Base-by-base conservation (phyloP, 768 basidiomycete species). In the Amanita brunnescens region DNA sequence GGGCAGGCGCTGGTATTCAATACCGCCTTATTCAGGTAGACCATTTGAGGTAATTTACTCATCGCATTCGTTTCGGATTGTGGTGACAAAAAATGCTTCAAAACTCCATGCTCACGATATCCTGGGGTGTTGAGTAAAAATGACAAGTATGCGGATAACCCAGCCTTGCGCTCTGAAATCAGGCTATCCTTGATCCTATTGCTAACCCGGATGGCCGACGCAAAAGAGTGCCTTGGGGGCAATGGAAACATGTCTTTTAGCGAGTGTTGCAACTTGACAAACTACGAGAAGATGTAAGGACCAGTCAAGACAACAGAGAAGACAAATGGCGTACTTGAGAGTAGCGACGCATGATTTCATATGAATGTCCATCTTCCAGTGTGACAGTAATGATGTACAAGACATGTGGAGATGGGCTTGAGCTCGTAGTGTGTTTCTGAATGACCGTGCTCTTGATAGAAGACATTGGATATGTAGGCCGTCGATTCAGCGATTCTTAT, bases 121-220 rank as follows among this genome's bases (percentile, higher is more conserved):
- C 67, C 59, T n/a, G 64, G 67, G 5, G 61, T 57, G 12, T 76
- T 54, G 26, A 79, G 61, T 20, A 32, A 18, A 44, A 64, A 62
- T 30, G 62, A 61, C 29, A 79, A 62, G 54, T 78, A 79, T 12
- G 64, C 58, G 13, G 67, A 62, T 2, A 79, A 59, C 3, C 76
- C 77, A 5, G 62, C 61, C 61, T 78, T 80, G 54, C 79, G 73
- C 58, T 77, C 76, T 0, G 68, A 60, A 47, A 80, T 77, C 33
- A 79, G 72, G 9, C 66, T 52, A 54, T 80, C 76, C 57, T 79
- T 74, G 13, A 74, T 64, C 77, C 79, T 79, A 2, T 75, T 74
- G 1, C 72, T 73, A 0, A 77, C 77, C 16, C 77, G 50, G 57
- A 79, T 75, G 1, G 67, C 69, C 7, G 73, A 77, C n/a, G 64